Base-by-base conservation (phyloP, 2,329 filamentous ascomycete genomes). In the Thermoascus crustaceus region DNA sequence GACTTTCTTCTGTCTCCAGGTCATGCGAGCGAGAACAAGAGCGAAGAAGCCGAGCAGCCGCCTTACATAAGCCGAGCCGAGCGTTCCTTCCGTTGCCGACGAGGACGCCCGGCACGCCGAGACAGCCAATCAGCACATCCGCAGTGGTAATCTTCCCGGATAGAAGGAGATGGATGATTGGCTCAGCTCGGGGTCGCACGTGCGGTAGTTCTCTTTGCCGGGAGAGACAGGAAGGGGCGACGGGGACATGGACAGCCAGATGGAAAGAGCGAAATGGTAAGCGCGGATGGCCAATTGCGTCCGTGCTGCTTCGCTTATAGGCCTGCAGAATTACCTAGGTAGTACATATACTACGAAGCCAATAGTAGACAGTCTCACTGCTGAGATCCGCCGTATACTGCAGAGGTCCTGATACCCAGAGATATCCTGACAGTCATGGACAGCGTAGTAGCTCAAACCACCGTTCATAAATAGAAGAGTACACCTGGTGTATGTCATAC, bases 131-230 rank as follows among this genome's bases (percentile, higher is more conserved):
- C 49, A 60, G 34, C 8, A 17, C 5, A 3, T 10, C 34, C 21
- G 38, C 39, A 61, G 54, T 51, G 49, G 56, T 60, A 57, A 61
- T 53, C 58, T 50, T 48, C 52, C 53, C 56, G 56, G 49, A 48
- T 48, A 45, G 53, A 46, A 42, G 48, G 48, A 40, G 23, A 21
- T 6, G 27, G 23, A 24, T 58, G 39, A 58, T 58, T 59, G 55
- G 55, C 41, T 23, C 27, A 14, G 25, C n/a, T 9, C 8, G 30
- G 9, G 9, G 11, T 32, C 45, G 50, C 54, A 60, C 53, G 54
- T 59, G 55, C 43, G 32, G 44, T 44, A 37, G 19, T 34, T 45
- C 45, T 44, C 35, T 52, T 50, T 53, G 39, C 41, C 40, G 39
- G 34, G 34, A 45, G 38, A 46, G 38, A 43, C 44, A 53, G 48